phyloP scores from a whole-genome alignment of 371 early-diverging fungal genomes.

The Mortierella sp. region DNA sequence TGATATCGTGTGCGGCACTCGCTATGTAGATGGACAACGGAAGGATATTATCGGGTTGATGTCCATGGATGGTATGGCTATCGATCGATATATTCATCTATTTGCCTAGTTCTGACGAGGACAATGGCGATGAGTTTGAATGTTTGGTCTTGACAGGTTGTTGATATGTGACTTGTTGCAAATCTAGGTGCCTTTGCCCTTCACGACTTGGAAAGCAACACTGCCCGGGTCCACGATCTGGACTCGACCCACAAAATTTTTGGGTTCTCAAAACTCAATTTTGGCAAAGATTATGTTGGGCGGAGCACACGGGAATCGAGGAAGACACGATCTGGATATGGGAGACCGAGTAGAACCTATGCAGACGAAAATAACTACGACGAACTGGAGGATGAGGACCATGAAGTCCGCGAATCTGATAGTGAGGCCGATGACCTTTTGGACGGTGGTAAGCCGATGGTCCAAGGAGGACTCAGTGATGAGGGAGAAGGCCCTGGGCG shows the following conservation, averaged over 20 bases:
- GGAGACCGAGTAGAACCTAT: conserved; percentile 1
- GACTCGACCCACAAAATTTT: conserved; percentile 72
- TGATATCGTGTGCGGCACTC: conserved; percentile 66
- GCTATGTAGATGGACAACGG: conserved; percentile 41
- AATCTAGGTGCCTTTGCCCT: conserved; percentile 65
- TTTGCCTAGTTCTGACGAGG: too few species aligned
- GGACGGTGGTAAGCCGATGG: background rate
- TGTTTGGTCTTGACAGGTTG: too few species aligned
- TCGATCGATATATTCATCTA: too few species aligned
- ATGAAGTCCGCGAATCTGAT: conserved; percentile 11
- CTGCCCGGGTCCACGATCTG: conserved; percentile 61
- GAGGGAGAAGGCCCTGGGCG: too few species aligned
- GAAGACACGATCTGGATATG: conserved; percentile 6
- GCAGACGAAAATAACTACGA: conserved; percentile 34
- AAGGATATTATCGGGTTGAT: conserved; percentile 68
- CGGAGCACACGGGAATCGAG: conserved; percentile 1
- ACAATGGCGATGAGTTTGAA: too few species aligned
- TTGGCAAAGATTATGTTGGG: conserved; percentile 29
- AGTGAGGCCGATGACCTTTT: conserved; percentile 14
- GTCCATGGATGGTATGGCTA: conserved; percentile 67
- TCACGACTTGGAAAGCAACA: conserved; percentile 61
- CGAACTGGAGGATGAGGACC: conserved; percentile 24
- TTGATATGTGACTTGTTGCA: too few species aligned
- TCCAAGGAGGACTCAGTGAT: too few species aligned
- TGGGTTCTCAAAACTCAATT: conserved; percentile 68